Conservation (phyloP, 805 yeast species). For the Saccharomycopsis selenospora region DNA sequence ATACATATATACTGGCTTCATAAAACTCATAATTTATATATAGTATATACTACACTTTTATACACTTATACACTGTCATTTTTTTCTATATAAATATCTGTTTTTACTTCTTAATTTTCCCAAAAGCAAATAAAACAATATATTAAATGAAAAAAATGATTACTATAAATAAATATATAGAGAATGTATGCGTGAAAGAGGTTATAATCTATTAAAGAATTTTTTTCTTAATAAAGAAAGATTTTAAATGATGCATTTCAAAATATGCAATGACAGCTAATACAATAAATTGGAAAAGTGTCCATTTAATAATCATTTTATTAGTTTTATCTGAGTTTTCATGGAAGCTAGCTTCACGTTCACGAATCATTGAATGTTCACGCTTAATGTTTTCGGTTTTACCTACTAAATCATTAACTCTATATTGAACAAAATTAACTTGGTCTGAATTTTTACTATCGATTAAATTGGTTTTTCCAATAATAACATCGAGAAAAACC, state of each 20-base stretch:
- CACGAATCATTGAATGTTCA: constrained; percentile 58
- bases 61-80: too few relatives aligned
- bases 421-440: constrained; percentile 44
- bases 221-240: constrained; percentile 83
- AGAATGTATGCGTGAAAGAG: too few relatives aligned
- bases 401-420: constrained; percentile 48
- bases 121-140: too few relatives aligned
- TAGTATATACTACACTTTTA: too few relatives aligned
- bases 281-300: constrained; percentile 61
- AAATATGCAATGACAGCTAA: constrained; percentile 62
- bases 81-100: too few relatives aligned
- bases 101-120: too few relatives aligned
- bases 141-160: too few relatives aligned
- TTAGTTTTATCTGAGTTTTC: constrained; percentile 73
- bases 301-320: constrained; percentile 64
- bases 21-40: too few relatives aligned
- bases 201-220: too few relatives aligned
- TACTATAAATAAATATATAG: too few relatives aligned
- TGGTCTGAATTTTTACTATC: constrained; percentile 56
- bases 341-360: constrained; percentile 69
- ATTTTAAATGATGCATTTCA: constrained; percentile 71
- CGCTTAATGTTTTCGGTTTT: constrained; percentile 51
- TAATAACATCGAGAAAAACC: constrained; percentile 64
- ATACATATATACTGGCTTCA: too few relatives aligned
- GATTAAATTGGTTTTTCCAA: constrained; percentile 57